These are phyloP conservation scores for Metschnikowia chrysomelidarum DNA, from an alignment of 805 yeast genomes.

Conservation along the genomic window DNA sequence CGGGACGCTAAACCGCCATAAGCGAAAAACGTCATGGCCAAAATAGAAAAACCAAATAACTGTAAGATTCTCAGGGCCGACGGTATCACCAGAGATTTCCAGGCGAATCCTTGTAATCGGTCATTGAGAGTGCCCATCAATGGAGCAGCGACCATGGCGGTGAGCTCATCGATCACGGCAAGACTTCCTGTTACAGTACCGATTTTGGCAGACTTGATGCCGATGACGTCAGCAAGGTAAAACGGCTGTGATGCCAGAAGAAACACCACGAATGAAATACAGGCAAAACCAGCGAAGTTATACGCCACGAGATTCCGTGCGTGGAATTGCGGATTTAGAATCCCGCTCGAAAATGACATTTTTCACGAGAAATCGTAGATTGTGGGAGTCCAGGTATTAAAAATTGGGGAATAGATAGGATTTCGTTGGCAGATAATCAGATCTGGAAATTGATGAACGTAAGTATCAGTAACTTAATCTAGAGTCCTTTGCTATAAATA, in stretches of 20 bases:
- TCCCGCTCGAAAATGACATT: not conserved
- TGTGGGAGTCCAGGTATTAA: too few species aligned
- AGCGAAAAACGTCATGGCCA: slow-evolving; percentile 47
- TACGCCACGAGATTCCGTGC: slow-evolving; percentile 31
- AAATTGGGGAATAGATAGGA: not conserved
- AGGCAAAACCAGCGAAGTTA: slow-evolving; percentile 36
- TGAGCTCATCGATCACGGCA: slow-evolving; percentile 57
- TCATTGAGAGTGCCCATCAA: slow-evolving; percentile 64
- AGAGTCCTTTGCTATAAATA: too few species aligned
- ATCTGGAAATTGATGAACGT: too few species aligned
- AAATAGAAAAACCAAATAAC: slow-evolving; percentile 44
- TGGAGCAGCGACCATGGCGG: slow-evolving; percentile 54
- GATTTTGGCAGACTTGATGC: slow-evolving; percentile 23
- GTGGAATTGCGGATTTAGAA: slow-evolving; percentile 16
- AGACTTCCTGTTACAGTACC: slow-evolving; percentile 35
- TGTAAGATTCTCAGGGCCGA: slow-evolving; percentile 56
- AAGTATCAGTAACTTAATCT: too few species aligned
- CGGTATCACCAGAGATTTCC: slow-evolving; percentile 10
- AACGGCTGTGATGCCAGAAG: slow-evolving; percentile 42
- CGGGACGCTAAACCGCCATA: slow-evolving; percentile 40
- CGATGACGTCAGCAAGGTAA: slow-evolving; percentile 33
- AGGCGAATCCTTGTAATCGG: slow-evolving; percentile 33
- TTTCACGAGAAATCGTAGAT: too few species aligned
- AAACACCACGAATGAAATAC: slow-evolving; percentile 39
- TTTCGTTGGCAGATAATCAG: too few species aligned